Base-by-base conservation (phyloP, 2,329 filamentous ascomycete genomes). In the Orbilia blumenaviensis region DNA sequence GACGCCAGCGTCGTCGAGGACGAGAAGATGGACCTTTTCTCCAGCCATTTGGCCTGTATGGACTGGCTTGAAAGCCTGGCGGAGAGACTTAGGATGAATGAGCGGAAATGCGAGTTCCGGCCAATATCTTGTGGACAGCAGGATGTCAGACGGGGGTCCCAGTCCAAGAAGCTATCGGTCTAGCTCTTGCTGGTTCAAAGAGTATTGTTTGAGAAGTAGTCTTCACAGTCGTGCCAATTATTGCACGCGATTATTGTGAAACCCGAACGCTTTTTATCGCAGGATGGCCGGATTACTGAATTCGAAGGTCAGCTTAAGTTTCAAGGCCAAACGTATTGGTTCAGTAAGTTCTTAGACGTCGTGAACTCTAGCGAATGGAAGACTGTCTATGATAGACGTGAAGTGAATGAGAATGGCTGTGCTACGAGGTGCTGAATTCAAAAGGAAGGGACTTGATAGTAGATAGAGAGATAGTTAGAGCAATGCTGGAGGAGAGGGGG, bases 1-100 rank as follows among this genome's bases (percentile, higher is more conserved):
- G 79, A 93, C 93, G 80, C 96, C 95, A 84, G 94, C 88, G 84
- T 99, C 94, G 82, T 93, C 95, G 83, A 99, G 88, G 79, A 92
- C 92, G 78, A 99, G 88, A 81, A 96, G 85, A 85, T 97, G 96
- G 78, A 97, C 89, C 83, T 92, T 63, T 46, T 67, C 54, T 44
- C 56, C 62, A 23, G 63, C 63, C 71, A 75, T 75, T 29, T 38
- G 41, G 27, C 48, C 41, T 7, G 21, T 44, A 9, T 60, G 50
- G 21, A 29, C 67, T 60, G 60, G 38, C 34, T 63, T 27, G 32
- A 36, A 25, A 60, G 42, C 42, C 21, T 42, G 42, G 38, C 44
- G 69, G 29, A 66, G 41, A 44, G 42, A 41, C n/a, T 23, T 61
- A 2, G 69, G 69, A 46, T 74, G 69, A 23, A 74, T 54, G 42